Base-by-base conservation (phyloP, 2,329 filamentous ascomycete genomes). In the Colletotrichum sp. region DNA sequence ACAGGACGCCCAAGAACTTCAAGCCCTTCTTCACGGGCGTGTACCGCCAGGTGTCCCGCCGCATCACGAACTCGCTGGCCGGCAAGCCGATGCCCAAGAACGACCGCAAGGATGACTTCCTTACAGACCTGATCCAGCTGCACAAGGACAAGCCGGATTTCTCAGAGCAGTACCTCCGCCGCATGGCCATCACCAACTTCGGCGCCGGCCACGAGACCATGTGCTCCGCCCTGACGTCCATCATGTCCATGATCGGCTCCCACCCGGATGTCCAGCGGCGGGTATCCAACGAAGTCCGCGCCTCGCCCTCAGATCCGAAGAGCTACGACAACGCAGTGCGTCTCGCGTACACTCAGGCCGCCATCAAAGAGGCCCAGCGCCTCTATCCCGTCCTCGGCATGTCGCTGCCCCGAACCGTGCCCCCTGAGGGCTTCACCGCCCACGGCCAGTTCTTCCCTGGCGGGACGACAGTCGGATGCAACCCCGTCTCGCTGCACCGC, bases 171-270 rank as follows among this genome's bases (percentile, higher is more conserved):
- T 90, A 90, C 69, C 84, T 91, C 12, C 86, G 87, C 4, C 87
- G 89, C 32, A 88, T 90, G 84, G 88, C 88, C 4, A 83, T 90
- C 4, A 90, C 89, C 3, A 91, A 91, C 77, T 90, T 91, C 78
- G 89, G 89, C 13, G 89, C 89, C 2, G 89, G 89, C 0, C 89
- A 91, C 75, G 89, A 91, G 78, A 91, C 89, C 0, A 85, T 90
- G 83, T 88, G 88, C 13, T 89, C 89, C 1, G 89, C 89, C 0
- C 79, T 91, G 8, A 90, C 89, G 1, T 87, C 89, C 5, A 82
- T 86, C 26, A 79, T 91, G 63, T 82, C 87, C 63, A 86, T 89
- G 84, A 83, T 91, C 28, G 88, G 85, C 2, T 84, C 85, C 0
- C 83, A 88, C 34, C 52, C 78, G 0, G 78, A 80, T 0, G 81